Evolutionary conservation across 768 basidiomycete genomes (phyloP).

Genomic region (Russula sp.): DNA sequence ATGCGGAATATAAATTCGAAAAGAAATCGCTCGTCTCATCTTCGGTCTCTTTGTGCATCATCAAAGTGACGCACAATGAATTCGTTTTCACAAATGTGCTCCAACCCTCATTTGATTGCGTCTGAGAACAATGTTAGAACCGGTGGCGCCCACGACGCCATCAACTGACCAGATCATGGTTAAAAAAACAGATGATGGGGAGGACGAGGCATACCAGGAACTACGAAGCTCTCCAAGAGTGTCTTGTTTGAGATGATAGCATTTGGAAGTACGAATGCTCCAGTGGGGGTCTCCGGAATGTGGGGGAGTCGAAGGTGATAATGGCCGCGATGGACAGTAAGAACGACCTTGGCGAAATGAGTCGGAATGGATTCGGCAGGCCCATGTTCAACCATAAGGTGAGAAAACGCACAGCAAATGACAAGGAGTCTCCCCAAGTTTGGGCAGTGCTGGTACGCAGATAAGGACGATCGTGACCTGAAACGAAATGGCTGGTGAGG

Average conservation of each 20-base stretch:
- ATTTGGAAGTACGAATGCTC: constrained; percentile 95
- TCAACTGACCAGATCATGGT: constrained; percentile 52
- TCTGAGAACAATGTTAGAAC: constrained; percentile 84
- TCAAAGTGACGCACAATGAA: constrained; percentile 86
- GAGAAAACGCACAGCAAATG: too few species aligned
- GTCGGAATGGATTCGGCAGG: constrained; percentile 92
- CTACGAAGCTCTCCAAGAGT: constrained; percentile 70
- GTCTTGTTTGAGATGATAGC: constrained; percentile 83
- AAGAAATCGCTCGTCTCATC: constrained; percentile 46
- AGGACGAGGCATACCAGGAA: constrained; percentile 52
- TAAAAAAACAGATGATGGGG: background rate
- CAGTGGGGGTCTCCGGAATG: constrained; percentile 70
- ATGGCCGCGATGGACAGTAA: constrained; percentile 68
- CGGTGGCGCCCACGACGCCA: constrained; percentile 83
- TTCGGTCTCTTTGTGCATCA: constrained; percentile 64
- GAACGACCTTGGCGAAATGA: constrained; percentile 94
- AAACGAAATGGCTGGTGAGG: too few species aligned
- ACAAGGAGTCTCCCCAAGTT: too few species aligned
- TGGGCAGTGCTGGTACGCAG: too few species aligned
- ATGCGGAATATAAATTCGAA: too few species aligned
- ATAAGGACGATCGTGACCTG: too few species aligned
- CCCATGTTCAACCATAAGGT: too few species aligned
- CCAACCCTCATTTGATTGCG: constrained; percentile 61
- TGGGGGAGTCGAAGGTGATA: constrained; percentile 66
- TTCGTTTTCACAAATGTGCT: constrained; percentile 80